Evolutionary conservation across 192 early-diverging fungal species (phyloP).

Genomic region (Lunasporangiospora selenospora): DNA sequence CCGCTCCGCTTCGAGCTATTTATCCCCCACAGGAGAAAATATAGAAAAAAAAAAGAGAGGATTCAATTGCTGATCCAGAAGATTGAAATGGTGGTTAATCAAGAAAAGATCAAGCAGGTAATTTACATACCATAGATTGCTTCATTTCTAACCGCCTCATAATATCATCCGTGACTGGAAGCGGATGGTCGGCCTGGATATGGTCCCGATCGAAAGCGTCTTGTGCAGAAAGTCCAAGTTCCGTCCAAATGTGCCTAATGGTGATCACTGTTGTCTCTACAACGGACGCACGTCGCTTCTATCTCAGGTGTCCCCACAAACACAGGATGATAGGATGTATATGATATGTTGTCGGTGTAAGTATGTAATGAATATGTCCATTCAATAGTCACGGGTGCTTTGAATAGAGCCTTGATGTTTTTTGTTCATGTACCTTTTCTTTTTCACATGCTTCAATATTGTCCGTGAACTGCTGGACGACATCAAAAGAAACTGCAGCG

Average conservation of each 20-base stretch:
- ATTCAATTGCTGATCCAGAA: too few species aligned
- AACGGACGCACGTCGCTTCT: constrained; percentile 15
- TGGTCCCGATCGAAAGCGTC: constrained; percentile 32
- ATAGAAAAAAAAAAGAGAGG: neutral
- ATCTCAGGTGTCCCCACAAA: too few species aligned
- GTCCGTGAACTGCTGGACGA: constrained; percentile 25
- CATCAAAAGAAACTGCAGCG: constrained; percentile 21
- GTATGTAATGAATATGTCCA: too few species aligned
- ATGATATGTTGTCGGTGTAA: too few species aligned
- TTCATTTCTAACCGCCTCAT: constrained; percentile 27
- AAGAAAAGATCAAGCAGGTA: neutral
- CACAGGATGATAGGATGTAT: too few species aligned
- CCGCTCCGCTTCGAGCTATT: constrained; percentile 31
- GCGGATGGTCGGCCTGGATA: neutral
- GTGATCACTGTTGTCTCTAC: constrained; percentile 16
- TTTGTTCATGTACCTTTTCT: constrained; percentile 39
- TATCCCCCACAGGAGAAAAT: neutral
- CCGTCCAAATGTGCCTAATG: constrained; percentile 29
- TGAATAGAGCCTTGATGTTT: too few species aligned
- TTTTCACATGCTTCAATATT: constrained; percentile 28
- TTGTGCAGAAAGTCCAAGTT: constrained; percentile 22
- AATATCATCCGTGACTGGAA: constrained; percentile 23
- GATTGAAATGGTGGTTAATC: neutral
- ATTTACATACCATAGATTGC: constrained; percentile 17
- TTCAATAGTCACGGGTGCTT: too few species aligned